Percentiles rank a stretch among this genome's conserved stretches.
These are phyloP conservation scores for Diaporthe destruens DNA, from an alignment of 2,329 filamentous ascomycete genomes.

Conservation along the genomic window DNA sequence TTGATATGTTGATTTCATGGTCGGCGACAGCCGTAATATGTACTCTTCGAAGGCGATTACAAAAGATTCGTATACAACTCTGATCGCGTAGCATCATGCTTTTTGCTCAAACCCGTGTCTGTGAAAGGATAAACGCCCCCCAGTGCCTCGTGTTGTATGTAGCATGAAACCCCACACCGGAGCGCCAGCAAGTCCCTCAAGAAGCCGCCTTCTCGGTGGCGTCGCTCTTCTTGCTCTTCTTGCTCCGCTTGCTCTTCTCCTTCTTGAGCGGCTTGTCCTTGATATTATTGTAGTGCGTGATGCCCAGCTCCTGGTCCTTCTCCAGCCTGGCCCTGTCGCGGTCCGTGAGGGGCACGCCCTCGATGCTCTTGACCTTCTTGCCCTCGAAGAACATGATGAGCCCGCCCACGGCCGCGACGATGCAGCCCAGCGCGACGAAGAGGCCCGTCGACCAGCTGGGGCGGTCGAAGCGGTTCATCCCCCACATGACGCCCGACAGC, in stretches of 20 bases:
- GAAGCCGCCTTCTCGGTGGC: constrained; percentile 7
- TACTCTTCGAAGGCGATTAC: constrained; percentile 34
- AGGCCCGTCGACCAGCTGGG: constrained; percentile 84
- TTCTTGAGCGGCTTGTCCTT: constrained; percentile 64
- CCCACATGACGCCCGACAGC: constrained; percentile 87
- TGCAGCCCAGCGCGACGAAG: constrained; percentile 80
- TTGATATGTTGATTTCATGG: background rate
- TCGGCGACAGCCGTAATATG: constrained; percentile 21
- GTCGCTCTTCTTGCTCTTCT: constrained; percentile 4
- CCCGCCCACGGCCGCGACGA: constrained; percentile 76
- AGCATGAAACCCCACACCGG: background rate
- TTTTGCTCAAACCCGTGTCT: background rate
- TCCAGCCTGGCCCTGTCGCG: constrained; percentile 65
- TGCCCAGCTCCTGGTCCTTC: constrained; percentile 65
- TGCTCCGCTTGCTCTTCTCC: constrained; percentile 50
- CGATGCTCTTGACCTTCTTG: constrained; percentile 76
- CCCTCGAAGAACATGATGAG: constrained; percentile 79
- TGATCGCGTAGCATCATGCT: constrained; percentile 22
- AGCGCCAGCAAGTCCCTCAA: background rate
- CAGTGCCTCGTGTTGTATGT: background rate
- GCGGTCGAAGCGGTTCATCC: constrained; percentile 77
- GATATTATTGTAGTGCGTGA: constrained; percentile 71
- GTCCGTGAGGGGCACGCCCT: constrained; percentile 75
- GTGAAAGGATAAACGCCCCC: background rate
- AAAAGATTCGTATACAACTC: constrained; percentile 24